Evolutionary conservation across 1,284 basidiomycete species (phyloP).

Genomic region (Ceratobasidium sp.): DNA sequence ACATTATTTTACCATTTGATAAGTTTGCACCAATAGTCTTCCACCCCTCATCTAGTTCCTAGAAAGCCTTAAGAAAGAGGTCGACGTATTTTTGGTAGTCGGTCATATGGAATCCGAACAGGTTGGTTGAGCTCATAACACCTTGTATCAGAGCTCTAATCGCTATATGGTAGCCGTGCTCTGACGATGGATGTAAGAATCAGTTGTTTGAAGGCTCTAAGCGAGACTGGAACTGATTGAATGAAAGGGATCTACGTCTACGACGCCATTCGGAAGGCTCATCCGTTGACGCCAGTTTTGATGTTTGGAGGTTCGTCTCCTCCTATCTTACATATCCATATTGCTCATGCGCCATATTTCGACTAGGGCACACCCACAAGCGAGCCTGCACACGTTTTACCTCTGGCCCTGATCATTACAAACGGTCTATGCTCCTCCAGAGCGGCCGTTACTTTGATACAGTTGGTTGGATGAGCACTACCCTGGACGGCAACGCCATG

Average conservation of each 20-base stretch:
- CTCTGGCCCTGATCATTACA: neutral
- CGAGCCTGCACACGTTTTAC: conserved; percentile 9
- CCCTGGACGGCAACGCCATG: conserved; percentile 1
- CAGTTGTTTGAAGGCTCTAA: neutral
- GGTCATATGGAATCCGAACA: conserved; percentile 17
- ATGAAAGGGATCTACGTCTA: conserved; percentile 5
- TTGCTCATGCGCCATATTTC: neutral
- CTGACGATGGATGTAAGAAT: neutral
- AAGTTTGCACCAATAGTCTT: neutral
- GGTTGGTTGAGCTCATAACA: neutral
- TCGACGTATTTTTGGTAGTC: conserved; percentile 11
- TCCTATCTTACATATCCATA: neutral
- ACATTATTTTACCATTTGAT: neutral
- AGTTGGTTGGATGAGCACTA: conserved; percentile 34
- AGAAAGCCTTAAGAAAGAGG: neutral
- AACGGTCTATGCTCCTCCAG: conserved; percentile 30
- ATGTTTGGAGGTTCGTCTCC: conserved; percentile 14
- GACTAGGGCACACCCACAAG: conserved; percentile 18
- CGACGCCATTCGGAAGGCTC: conserved; percentile 22
- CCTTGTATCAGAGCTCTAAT: neutral
- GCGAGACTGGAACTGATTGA: neutral
- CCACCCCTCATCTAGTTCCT: neutral
- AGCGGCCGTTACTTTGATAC: conserved; percentile 35
- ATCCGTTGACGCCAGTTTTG: conserved; percentile 16
- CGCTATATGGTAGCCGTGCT: neutral